Base-by-base conservation (phyloP, 2,329 filamentous ascomycete species). In the Nectriaceae sp. region DNA sequence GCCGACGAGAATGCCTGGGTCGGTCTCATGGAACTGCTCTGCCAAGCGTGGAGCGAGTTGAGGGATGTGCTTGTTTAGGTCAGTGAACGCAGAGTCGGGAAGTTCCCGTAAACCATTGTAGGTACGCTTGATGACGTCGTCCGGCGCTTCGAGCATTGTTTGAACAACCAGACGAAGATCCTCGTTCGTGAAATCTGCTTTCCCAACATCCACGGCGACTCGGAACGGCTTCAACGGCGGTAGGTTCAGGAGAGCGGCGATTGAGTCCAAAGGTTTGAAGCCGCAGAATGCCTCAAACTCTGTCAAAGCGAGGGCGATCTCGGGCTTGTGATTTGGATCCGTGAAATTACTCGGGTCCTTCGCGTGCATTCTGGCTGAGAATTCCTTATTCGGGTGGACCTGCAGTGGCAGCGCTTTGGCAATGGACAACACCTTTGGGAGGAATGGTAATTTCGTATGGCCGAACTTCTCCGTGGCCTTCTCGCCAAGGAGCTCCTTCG, bases 381-480 rank as follows among this genome's bases (percentile, higher is more conserved):
- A 76, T 0, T 79, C 72, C 61, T 87, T 88, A 70, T 90, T 81
- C 24, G 87, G 88, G 54, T 91, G 88, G 13, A 90, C 77, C 63
- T 91, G 88, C 3, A 92, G 74, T 1, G 87, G 88, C 1, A 92
- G 76, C 0, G 88, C 87, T 66, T 90, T 90, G 31, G 78, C 77
- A 61, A 91, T 90, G 8, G 87, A 90, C 2, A 91, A 74, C 36
- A 91, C 81, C 72, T 91, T 92, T 8, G 87, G 87, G 0, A 91
- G 72, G 64, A 83, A 92, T 2, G 87, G 88, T 2, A 92, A 71
- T 54, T 88, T 84, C 3, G 73, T 55, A 41, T 64, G 72, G 40
- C 82, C 85, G 48, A 86, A 85, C 44, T 83, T 81, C 18, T 83
- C 67, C 4, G 83, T 70, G 4, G 85, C 80, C 2, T 75, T 74